Evolutionary conservation across 192 early-diverging fungal genomes (phyloP).

Genomic region (Coemansia sp.): DNA sequence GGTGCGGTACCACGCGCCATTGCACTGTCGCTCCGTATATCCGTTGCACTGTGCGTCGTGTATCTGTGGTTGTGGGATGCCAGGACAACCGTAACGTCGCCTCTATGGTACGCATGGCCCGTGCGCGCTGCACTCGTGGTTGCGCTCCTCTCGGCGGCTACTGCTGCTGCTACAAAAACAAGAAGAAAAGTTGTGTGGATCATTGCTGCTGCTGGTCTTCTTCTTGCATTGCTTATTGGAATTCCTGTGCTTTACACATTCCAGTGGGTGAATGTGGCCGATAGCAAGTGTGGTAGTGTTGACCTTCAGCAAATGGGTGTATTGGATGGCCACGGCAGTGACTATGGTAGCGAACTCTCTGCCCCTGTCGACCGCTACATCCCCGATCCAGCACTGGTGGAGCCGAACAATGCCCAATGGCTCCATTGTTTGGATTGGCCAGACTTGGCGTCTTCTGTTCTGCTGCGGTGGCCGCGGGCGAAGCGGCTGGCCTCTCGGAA

Average conservation of each 20-base stretch:
- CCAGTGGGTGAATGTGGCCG: not conserved
- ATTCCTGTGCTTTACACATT: conserved; percentile 12
- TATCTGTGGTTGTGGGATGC: conserved; percentile 6
- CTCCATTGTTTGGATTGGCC: too few relatives aligned
- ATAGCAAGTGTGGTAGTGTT: not conserved
- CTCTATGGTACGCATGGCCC: conserved; percentile 14
- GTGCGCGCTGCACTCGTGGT: conserved; percentile 6
- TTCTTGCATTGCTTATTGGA: conserved; percentile 5
- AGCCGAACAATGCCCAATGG: not conserved
- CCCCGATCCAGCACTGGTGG: too few relatives aligned
- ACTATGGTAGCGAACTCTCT: not conserved
- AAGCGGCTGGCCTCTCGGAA: conserved; percentile 4
- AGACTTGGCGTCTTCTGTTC: not conserved
- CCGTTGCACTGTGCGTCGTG: conserved; percentile 2
- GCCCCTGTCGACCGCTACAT: not conserved
- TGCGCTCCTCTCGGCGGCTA: conserved; percentile 5
- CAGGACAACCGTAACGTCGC: not conserved
- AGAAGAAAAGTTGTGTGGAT: not conserved
- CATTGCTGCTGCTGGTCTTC: not conserved
- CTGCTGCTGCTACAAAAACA: not conserved
- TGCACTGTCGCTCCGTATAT: not conserved
- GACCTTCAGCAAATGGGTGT: too few relatives aligned
- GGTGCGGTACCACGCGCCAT: not conserved
- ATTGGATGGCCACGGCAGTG: too few relatives aligned
- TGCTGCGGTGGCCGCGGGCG: conserved; percentile 35